Evolutionary conservation across 2,329 filamentous ascomycete species (phyloP), one percentile per base, ranked within the genome.

Genomic region (Cladosporium phlei): DNA sequence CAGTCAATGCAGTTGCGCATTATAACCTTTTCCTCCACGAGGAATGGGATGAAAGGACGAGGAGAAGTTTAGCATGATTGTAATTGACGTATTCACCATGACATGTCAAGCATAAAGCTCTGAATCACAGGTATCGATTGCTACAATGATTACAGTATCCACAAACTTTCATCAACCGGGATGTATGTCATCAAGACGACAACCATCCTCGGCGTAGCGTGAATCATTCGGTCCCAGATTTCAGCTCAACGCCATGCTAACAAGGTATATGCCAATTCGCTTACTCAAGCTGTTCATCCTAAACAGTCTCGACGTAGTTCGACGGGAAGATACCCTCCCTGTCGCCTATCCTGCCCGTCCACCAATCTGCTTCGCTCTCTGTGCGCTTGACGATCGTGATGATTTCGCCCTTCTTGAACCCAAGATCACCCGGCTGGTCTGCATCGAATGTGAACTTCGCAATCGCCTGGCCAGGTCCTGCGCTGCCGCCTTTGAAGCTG

Each of bases 331-430:
- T 95, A 28, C 93, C 93, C 46, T 90, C 86, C 57, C 82, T 79
- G 55, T 82, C 78, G 22, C 90, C 90, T 60, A 96, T 83, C 68
- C 85, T 84, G 20, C 93, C 93, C 14, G 91, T 97, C 93, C 91
- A 97, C 91, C 91, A 97, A 66, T 97, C 91, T 48, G 89, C 90
- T 49, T 88, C 86, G 58, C 86, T 96, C 4, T 97, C 88, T 4
- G 91, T 97, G 68, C 86, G 86, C 74, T 98, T 96, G 48, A 95
- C 66, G 48, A 98, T 89, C 1, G 89, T 96, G 55, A 98, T 96
- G 47, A 97, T 69, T 22, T 98, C 93, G 16, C 93, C 93, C 75
- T 98, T 98, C 73, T 95, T 95, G 70, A 98, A 98, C 0, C 85
- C 88, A 47, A 97, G 66, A 65, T 98, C 91, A 4, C 91, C 91